Conservation (phyloP, 192 early-diverging fungal species). For the Entomortierella lignicola region DNA sequence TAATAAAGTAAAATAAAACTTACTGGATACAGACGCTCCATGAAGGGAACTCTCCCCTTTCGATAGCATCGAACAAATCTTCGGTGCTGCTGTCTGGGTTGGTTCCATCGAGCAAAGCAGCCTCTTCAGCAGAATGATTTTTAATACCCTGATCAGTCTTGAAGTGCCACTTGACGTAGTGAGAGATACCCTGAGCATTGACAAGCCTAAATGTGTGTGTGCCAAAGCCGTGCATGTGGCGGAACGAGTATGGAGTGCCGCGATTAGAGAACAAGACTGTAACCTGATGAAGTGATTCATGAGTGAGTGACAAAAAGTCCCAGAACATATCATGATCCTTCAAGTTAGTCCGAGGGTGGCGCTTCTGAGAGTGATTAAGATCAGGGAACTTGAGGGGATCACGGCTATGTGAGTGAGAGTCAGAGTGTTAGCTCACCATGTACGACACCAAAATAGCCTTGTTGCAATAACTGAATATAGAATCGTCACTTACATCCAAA, state of each 20-base stretch:
- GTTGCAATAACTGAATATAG: neutral
- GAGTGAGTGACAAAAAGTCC: constrained; percentile 83
- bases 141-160: constrained; percentile 84
- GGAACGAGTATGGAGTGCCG: constrained; percentile 80
- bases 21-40: constrained; percentile 80
- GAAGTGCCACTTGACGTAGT: constrained; percentile 90
- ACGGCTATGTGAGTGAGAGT: constrained; percentile 46
- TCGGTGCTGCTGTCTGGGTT: constrained; percentile 81
- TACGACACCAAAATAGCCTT: neutral
- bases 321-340: constrained; percentile 77
- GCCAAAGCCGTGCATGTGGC: constrained; percentile 87
- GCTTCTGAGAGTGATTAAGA: constrained; percentile 88
- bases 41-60: constrained; percentile 72
- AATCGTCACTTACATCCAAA: constrained; percentile 69
- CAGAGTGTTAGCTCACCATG: neutral
- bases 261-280: constrained; percentile 87
- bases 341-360: constrained; percentile 80
- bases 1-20: neutral
- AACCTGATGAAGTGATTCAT: constrained; percentile 84
- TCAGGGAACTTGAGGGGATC: constrained; percentile 88
- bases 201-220: constrained; percentile 84
- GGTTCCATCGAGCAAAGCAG: constrained; percentile 62
- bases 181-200: constrained; percentile 70
- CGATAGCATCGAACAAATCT: constrained; percentile 82
- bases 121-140: constrained; percentile 73